A percentile compares a stretch with the other conserved stretches of the same genome.
These are phyloP conservation scores for Euphorbia celastroides DNA, from an alignment of 441 rosid species.

Conservation along the genomic window DNA sequence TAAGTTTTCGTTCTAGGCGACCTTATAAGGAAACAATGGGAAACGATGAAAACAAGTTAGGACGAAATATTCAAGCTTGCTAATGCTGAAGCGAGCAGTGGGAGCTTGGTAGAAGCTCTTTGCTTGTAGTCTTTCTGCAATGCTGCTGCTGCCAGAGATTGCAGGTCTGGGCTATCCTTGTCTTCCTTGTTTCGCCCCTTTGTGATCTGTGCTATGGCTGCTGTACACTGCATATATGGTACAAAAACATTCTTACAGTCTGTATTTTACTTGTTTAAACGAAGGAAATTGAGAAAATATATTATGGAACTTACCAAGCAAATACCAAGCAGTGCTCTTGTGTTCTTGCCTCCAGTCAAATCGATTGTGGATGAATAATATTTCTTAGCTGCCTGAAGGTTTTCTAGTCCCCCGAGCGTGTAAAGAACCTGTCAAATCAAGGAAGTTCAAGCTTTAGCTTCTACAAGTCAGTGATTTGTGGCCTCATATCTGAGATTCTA, in stretches of 20 bases:
- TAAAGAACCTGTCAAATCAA: conserved; percentile 67
- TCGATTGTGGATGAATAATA: conserved; percentile 82
- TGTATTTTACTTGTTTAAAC: too few relatives aligned
- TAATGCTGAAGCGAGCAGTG: conserved; percentile 53
- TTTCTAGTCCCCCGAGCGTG: conserved; percentile 90
- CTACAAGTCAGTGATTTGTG: neutral
- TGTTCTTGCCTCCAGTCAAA: conserved; percentile 90
- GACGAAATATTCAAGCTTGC: conserved; percentile 60
- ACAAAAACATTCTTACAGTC: conserved; percentile 5
- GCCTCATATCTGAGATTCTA: neutral
- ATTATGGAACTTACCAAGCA: conserved; percentile 65
- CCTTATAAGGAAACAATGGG: neutral
- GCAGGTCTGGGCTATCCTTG: conserved; percentile 74
- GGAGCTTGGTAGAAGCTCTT: conserved; percentile 64
- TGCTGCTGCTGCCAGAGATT: conserved; percentile 56
- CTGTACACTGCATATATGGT: conserved; percentile 46
- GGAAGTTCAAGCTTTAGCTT: conserved; percentile 8
- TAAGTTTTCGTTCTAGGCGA: conserved; percentile 1
- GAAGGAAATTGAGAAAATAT: neutral
- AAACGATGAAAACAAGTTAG: conserved; percentile 17
- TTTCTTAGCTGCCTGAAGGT: conserved; percentile 77
- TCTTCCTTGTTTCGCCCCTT: conserved; percentile 87
- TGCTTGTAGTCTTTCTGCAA: conserved; percentile 88
- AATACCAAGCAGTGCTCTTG: conserved; percentile 81
- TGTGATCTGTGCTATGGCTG: conserved; percentile 75